phyloP scores from a whole-genome alignment of 2,329 filamentous ascomycete genomes.

The Alternaria postmessia region DNA sequence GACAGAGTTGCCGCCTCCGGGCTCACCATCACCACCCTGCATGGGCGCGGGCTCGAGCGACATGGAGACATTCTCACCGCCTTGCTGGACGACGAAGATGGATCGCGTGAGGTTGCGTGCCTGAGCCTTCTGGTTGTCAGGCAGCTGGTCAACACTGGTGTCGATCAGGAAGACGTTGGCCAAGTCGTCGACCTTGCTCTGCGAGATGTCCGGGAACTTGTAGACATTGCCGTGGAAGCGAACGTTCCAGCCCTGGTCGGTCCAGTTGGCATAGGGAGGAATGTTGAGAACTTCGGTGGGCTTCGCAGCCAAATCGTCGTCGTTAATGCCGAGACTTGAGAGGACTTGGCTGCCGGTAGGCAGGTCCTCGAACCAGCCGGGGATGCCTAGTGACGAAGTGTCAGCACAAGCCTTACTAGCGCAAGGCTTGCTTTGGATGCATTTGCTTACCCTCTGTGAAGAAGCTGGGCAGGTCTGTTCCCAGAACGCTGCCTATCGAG shows the following conservation, averaged over 20 bases:
- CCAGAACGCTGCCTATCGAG: constrained; percentile 46
- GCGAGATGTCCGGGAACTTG: constrained; percentile 74
- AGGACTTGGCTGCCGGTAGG: constrained; percentile 69
- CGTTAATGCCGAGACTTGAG: constrained; percentile 67
- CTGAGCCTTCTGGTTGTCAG: constrained; percentile 67
- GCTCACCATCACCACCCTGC: constrained; percentile 61
- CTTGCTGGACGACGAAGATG: constrained; percentile 80
- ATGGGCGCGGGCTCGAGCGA: constrained; percentile 66
- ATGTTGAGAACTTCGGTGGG: constrained; percentile 77
- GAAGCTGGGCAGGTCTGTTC: constrained; percentile 47
- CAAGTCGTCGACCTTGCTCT: constrained; percentile 70
- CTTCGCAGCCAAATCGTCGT: constrained; percentile 65
- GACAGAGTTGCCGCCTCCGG: constrained; percentile 59
- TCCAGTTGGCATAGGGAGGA: constrained; percentile 76
- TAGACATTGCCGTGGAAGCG: constrained; percentile 83
- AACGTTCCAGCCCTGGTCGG: constrained; percentile 77
- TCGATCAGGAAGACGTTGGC: constrained; percentile 76
- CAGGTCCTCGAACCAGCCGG: constrained; percentile 70
- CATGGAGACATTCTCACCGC: constrained; percentile 68
- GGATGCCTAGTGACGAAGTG: constrained; percentile 56
- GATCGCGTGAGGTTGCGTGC: constrained; percentile 76
- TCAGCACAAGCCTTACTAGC: constrained; percentile 33
- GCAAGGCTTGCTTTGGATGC: neutral
- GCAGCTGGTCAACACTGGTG: constrained; percentile 67
- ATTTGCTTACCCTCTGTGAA: constrained; percentile 45